Percentiles rank a stretch among this genome's conserved stretches.
phyloP scores from a whole-genome alignment of 305 asterid genomes.

The Fraxinus nigra region DNA sequence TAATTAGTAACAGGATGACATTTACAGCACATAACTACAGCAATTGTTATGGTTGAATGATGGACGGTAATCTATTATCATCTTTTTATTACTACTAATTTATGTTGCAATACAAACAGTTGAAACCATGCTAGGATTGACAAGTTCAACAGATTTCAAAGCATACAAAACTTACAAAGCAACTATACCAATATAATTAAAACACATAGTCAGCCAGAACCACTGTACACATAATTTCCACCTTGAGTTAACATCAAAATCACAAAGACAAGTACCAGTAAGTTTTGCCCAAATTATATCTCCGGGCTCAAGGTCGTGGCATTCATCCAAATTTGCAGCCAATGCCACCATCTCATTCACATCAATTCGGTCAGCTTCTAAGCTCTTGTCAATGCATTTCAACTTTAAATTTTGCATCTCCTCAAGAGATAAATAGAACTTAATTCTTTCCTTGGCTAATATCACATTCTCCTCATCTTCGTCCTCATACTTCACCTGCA shows the following conservation, averaged over 20 bases:
- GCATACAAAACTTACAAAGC: conserved; percentile 5
- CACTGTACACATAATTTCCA: not conserved
- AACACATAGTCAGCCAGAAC: conserved; percentile 11
- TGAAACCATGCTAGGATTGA: not conserved
- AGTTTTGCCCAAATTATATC: conserved; percentile 98
- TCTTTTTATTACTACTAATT: conserved; percentile 7
- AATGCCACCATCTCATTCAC: conserved; percentile 81
- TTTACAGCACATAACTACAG: not conserved
- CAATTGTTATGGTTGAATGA: not conserved
- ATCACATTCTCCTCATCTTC: conserved; percentile 70
- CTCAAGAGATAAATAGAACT: conserved; percentile 62
- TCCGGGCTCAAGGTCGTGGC: conserved; percentile 78
- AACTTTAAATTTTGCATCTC: conserved; percentile 60
- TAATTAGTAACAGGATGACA: not conserved
- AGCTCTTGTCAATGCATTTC: conserved; percentile 45
- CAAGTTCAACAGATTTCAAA: conserved; percentile 15
- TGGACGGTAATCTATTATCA: not conserved
- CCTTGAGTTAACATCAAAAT: conserved; percentile 13
- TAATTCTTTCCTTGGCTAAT: conserved; percentile 67
- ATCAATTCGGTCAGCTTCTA: conserved; percentile 67
- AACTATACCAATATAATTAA: conserved; percentile 4
- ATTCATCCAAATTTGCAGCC: conserved; percentile 81
- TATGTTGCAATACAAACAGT: not conserved
- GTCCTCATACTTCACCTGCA: conserved; percentile 84
- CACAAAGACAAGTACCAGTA: conserved; percentile 59